These are phyloP conservation scores for Mucor piriformis DNA, from an alignment of 371 early-diverging fungal genomes.

Conservation along the genomic window DNA sequence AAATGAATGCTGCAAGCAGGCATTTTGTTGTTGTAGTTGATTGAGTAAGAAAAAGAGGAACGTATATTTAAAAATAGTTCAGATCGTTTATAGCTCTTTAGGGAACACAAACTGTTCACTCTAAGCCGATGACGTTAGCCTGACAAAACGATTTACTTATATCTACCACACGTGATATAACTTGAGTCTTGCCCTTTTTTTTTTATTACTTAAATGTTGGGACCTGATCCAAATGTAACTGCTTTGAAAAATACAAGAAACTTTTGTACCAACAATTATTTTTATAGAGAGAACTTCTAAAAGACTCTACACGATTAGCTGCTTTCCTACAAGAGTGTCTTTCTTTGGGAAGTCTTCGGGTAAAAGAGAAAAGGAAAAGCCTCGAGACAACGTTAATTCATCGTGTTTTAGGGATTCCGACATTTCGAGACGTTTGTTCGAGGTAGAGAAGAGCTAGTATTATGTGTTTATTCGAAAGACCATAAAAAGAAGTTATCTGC, in stretches of 20 bases:
- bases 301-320: slow-evolving; percentile 33
- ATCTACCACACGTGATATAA: background rate
- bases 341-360: slow-evolving; percentile 22
- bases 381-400: background rate
- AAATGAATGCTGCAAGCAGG: background rate
- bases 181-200: background rate
- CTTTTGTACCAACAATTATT: background rate
- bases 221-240: slow-evolving; percentile 23
- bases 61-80: background rate
- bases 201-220: slow-evolving; percentile 4
- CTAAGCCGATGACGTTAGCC: no score
- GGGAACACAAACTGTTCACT: background rate
- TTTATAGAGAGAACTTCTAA: slow-evolving; percentile 11
- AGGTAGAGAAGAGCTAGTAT: slow-evolving; percentile 75
- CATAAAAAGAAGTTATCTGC: slow-evolving; percentile 17
- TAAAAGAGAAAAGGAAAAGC: slow-evolving; percentile 1
- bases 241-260: background rate
- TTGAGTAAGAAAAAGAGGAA: background rate
- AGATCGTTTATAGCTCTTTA: background rate
- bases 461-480: slow-evolving; percentile 55
- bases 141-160: background rate
- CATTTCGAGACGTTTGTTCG: slow-evolving; percentile 75
- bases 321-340: slow-evolving; percentile 67
- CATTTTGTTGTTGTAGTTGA: background rate
- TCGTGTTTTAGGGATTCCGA: slow-evolving; percentile 64